phyloP scores from a whole-genome alignment of 345 rosid genomes.

The Hypericum perforatum region DNA sequence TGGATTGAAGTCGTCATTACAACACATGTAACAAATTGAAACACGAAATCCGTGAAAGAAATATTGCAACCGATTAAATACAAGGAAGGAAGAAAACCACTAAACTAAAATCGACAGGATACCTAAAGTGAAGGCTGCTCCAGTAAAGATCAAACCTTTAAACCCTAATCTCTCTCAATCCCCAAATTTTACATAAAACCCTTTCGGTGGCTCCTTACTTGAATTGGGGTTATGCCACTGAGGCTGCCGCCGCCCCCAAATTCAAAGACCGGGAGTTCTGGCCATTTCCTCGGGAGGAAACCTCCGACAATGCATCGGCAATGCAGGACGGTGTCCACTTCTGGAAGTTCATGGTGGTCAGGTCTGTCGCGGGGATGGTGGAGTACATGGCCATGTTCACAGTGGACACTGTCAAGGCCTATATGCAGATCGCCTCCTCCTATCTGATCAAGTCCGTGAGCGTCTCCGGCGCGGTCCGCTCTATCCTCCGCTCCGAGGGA shows the following conservation, averaged over 20 bases:
- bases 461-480: conserved; percentile 11
- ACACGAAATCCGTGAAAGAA: no score
- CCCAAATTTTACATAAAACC: no score
- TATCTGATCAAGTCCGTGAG: not conserved
- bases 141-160: no score
- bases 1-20: no score
- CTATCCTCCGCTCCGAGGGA: conserved; percentile 14
- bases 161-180: no score
- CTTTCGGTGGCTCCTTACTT: no score
- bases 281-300: not conserved
- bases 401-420: conserved; percentile 19
- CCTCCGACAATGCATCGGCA: not conserved
- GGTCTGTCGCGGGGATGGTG: conserved; percentile 18
- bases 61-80: no score
- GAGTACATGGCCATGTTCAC: conserved; percentile 24
- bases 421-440: conserved; percentile 15
- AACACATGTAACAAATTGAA: no score
- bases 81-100: no score
- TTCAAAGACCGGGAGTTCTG: conserved; percentile 10
- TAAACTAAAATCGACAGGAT: no score
- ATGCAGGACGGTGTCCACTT: conserved; percentile 20
- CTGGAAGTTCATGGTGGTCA: conserved; percentile 22
- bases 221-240: conserved; percentile 4
- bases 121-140: no score
- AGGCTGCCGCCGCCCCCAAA: conserved; percentile 14